Evolutionary conservation across 148 eudicot species (phyloP), one percentile per base, ranked within the genome.

Genomic region (Rhododendron ferrugineum): DNA sequence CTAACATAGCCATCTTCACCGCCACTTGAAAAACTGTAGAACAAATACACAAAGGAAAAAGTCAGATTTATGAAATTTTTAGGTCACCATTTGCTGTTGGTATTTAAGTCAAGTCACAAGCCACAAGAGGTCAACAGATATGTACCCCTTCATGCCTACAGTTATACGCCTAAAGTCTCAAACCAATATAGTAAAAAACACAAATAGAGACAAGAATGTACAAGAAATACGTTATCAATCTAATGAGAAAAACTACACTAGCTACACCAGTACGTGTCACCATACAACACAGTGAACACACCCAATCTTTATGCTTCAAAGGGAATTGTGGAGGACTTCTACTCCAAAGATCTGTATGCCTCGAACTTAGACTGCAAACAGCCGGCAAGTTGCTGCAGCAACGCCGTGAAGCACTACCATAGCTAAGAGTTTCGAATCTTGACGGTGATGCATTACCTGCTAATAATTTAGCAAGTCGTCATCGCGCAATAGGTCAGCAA

Each of bases 1-100:
- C 99, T 91, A 58, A 94, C 98, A 64, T 93, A 96, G 42, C 98
- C 99, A 89, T 96, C 98, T 91, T 96, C 98, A 73, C 98, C 98
- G 83, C 98, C 98, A 86, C 96, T 93, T 5, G 97, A 91, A 87
- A 96, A 96, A 89, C 98, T 96, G 87, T 86, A 75, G 30, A 62
- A 14, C 8, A 50, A 70, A 64, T 11, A 36, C 3, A 87, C 1
- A 11, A 46, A 73, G 30, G 20, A 22, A 26, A 32, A 32, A 2
- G 60, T 30, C 26, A 50, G 47, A 47, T 73, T 47, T 49, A 23
- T 54, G 32, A 46, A 22, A 79, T 15, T 15, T 14, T n/a, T 79
- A n/a, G 26, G 44, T 8, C 42, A 15, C 44, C 32, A 13, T n/a
- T 78, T 52, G n/a, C 66, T n/a, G 20, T 46, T 7, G 80, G 52